Percentiles rank a stretch among this genome's conserved stretches.
phyloP scores from a whole-genome alignment of 2,329 filamentous ascomycete genomes.

The Curvularia spicifera region DNA sequence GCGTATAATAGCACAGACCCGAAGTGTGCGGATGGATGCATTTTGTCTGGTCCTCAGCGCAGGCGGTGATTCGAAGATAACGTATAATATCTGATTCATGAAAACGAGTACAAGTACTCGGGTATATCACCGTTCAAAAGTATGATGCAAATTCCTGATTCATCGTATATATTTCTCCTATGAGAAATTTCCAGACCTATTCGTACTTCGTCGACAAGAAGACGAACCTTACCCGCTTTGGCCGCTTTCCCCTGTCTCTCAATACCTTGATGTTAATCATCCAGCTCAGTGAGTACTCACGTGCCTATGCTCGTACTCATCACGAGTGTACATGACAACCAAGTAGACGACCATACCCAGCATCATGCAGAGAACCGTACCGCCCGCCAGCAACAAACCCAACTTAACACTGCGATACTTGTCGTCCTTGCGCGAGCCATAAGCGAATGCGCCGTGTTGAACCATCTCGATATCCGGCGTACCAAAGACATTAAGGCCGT shows the following conservation, averaged over 20 bases:
- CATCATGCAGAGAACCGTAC: not conserved
- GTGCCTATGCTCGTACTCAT: not conserved
- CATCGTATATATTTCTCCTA: not conserved
- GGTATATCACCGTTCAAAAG: not conserved
- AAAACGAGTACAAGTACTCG: not conserved
- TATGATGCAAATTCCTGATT: too few relatives aligned
- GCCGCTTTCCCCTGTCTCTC: too few relatives aligned
- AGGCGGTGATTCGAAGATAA: not conserved
- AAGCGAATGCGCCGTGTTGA: not conserved
- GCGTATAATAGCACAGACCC: slow-evolving; percentile 48
- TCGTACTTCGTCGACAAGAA: not conserved
- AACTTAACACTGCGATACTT: not conserved
- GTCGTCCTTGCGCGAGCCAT: too few relatives aligned
- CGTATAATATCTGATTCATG: not conserved
- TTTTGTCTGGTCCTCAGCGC: slow-evolving; percentile 27
- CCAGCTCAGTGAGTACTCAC: too few relatives aligned
- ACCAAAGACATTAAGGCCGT: not conserved
- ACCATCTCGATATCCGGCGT: slow-evolving; percentile 3
- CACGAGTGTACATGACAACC: not conserved
- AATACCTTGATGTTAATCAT: not conserved
- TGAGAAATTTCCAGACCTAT: not conserved
- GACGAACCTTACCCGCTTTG: too few relatives aligned
- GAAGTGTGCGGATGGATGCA: slow-evolving; percentile 40
- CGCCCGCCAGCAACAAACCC: not conserved
- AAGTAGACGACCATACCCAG: slow-evolving; percentile 3